Percentiles rank a stretch among this genome's conserved stretches.
These are phyloP conservation scores for Lentinus tigrinus DNA, from an alignment of 768 basidiomycete genomes.

Conservation along the genomic window DNA sequence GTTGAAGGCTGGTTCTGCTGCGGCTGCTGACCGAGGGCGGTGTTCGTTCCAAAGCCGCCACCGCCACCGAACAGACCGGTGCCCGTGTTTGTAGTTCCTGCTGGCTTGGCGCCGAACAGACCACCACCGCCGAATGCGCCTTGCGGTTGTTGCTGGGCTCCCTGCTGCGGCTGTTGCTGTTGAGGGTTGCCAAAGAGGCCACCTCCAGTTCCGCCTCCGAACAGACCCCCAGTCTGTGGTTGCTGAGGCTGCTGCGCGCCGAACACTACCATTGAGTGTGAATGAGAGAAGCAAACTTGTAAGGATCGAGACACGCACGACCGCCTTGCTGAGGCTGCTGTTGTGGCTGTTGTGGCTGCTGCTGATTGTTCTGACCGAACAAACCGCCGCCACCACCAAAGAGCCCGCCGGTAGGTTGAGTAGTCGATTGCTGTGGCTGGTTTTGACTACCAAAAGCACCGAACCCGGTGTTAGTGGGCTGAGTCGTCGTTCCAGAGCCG, in stretches of 20 bases:
- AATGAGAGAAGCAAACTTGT: background rate
- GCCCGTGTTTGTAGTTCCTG: constrained; percentile 36
- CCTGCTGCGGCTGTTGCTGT: constrained; percentile 9
- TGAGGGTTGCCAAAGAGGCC: constrained; percentile 22
- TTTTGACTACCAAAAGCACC: constrained; percentile 34
- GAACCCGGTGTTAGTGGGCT: constrained; percentile 28
- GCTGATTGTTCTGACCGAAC: constrained; percentile 16
- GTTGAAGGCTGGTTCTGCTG: constrained; percentile 29
- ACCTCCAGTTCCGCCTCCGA: constrained; percentile 34
- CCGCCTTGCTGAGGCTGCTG: constrained; percentile 20
- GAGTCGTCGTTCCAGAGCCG: background rate
- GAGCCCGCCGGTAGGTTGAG: constrained; percentile 19
- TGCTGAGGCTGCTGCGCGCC: constrained; percentile 13
- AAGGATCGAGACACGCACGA: constrained; percentile 11
- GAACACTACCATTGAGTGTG: constrained; percentile 18
- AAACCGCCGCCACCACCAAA: constrained; percentile 19
- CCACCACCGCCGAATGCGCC: constrained; percentile 12
- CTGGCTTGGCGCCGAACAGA: constrained; percentile 26
- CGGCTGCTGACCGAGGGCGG: constrained; percentile 42
- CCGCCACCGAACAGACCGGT: constrained; percentile 31
- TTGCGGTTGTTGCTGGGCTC: constrained; percentile 20
- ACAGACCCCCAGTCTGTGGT: constrained; percentile 33
- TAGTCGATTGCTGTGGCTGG: constrained; percentile 33
- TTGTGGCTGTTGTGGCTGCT: constrained; percentile 20
- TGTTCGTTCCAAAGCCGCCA: constrained; percentile 35